These are phyloP conservation scores for Mortierella sp. DNA, from an alignment of 371 early-diverging fungal species.

Conservation along the genomic window DNA sequence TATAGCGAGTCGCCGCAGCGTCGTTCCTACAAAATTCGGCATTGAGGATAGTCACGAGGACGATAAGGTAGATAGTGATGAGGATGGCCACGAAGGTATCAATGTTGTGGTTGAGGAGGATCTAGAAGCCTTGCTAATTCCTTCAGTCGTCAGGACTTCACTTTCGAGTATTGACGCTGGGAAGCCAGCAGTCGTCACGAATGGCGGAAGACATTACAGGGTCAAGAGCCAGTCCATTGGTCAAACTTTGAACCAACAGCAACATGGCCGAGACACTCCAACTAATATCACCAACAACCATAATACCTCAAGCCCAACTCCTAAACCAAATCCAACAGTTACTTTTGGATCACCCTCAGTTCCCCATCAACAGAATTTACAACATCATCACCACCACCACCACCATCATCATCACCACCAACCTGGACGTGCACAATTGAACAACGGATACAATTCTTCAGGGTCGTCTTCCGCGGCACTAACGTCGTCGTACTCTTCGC, in stretches of 20 bases:
- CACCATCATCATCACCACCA: background rate
- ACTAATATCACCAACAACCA: background rate
- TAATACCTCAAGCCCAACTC: background rate
- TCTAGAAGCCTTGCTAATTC: slow-evolving; percentile 34
- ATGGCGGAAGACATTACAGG: slow-evolving; percentile 9
- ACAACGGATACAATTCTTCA: slow-evolving; percentile 45
- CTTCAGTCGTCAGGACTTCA: slow-evolving; percentile 21
- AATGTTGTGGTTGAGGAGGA: slow-evolving; percentile 34
- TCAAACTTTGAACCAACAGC: slow-evolving; percentile 31
- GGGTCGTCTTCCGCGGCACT: slow-evolving; percentile 43
- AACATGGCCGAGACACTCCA: background rate
- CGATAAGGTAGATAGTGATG: background rate
- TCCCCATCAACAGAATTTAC: slow-evolving; percentile 1
- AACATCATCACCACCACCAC: background rate
- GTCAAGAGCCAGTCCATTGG: slow-evolving; percentile 29
- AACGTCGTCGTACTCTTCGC: slow-evolving; percentile 32
- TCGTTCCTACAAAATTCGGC: slow-evolving; percentile 6
- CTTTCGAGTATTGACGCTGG: slow-evolving; percentile 33
- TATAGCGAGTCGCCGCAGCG: slow-evolving; percentile 20
- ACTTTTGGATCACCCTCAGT: slow-evolving; percentile 7
- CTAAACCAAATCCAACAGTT: slow-evolving; percentile 1
- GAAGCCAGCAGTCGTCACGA: slow-evolving; percentile 4
- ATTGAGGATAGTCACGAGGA: slow-evolving; percentile 14
- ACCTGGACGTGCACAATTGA: slow-evolving; percentile 12
- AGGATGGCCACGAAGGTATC: slow-evolving; percentile 12